phyloP scores from a whole-genome alignment of 192 early-diverging fungal genomes.

The Paraglomus occultum region DNA sequence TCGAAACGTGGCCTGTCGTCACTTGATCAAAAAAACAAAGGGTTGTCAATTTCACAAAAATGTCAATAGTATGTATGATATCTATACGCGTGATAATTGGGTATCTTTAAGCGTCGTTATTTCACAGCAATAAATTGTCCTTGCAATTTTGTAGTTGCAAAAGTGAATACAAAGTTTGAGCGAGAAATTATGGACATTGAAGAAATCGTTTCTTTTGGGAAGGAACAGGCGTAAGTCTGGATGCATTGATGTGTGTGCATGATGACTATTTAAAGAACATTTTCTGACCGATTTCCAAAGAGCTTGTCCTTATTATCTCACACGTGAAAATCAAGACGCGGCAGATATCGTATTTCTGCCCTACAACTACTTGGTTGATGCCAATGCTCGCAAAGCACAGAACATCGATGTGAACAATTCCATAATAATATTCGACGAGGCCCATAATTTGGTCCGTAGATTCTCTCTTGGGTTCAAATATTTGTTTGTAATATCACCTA shows the following conservation, averaged over 20 bases:
- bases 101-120: not conserved
- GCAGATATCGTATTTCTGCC: conserved; percentile 64
- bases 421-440: conserved; percentile 67
- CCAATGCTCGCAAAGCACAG: conserved; percentile 49
- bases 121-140: conserved; percentile 4
- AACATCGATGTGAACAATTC: conserved; percentile 51
- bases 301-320: conserved; percentile 61
- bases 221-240: conserved; percentile 30
- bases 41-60: conserved; percentile 39
- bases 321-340: conserved; percentile 34
- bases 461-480: not conserved
- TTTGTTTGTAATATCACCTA: no score
- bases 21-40: conserved; percentile 39
- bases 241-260: not conserved
- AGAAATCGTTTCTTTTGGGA: conserved; percentile 47
- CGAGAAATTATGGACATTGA: conserved; percentile 54
- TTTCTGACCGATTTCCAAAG: conserved; percentile 1
- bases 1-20: conserved; percentile 42
- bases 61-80: conserved; percentile 7
- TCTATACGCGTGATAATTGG: conserved; percentile 2
- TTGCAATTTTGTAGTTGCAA: not conserved
- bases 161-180: not conserved
- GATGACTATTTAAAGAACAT: not conserved
- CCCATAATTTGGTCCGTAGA: conserved; percentile 44
- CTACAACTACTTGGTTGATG: conserved; percentile 64